Base-by-base conservation (phyloP, 139 green algal genomes). In the Tetraselmis striata region DNA sequence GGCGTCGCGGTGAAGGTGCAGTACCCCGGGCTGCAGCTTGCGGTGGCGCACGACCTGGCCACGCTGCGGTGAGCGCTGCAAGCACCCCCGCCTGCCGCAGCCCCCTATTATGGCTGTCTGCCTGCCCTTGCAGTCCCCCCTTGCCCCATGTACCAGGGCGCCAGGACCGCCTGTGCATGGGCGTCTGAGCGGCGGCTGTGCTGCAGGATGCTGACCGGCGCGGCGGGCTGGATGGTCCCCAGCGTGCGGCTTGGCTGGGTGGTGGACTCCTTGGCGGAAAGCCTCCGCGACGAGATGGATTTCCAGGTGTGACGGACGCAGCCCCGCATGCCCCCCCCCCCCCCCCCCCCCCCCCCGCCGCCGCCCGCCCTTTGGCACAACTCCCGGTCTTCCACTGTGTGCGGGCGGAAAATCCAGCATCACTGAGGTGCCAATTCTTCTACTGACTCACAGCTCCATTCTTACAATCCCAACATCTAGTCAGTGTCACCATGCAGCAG, bases 1-100 rank as follows among this genome's bases (percentile, higher is more conserved):
- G 77, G 89, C 29, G 94, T 97, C 30, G 93, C 93, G 0, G 93
- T 96, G 0, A 97, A 97, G 86, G 85, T 97, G 78, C 92, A 94
- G 87, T 90, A 94, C 78, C 88, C 90, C 0, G 93, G 93, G 23
- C 88, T 97, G 58, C 77, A 87, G 5, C 32, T 74, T 22, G 85
- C 85, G 0, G 88, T 94, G 27, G 81, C 85, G 2, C 88, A 92
- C 2, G 94, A 98, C 89, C 85, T 97, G 45, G 86, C 86, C 0
- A 91, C 86, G 1, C 86, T 97, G 30, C 59, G 23, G 28, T 81
- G 77, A 82, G 26, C 59, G 79, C 29, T 80, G 5, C 45, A 5
- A 5, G 5, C 45, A 5, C 45, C 45, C 18, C 23, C 31, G 23
- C n/a, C 23, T 2, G 2, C 29, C n/a, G 22, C 2, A 5, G 32